Percentiles rank a stretch among this genome's conserved stretches.
Conservation (phyloP, 176 grass and related monocot genomes). For the Zoysia japonica region DNA sequence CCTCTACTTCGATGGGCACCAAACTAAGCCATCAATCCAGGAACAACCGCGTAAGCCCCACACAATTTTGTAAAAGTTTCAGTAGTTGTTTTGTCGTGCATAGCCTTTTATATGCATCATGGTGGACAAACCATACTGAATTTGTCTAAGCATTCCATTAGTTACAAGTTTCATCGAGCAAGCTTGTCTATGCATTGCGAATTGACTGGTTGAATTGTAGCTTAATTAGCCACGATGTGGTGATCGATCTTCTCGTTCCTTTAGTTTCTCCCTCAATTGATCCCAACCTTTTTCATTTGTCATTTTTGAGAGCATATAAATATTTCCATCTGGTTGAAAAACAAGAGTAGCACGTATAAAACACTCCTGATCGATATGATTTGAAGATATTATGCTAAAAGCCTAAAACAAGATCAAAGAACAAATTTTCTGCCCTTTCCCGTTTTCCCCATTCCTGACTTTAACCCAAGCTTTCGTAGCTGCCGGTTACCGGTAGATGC, state of each 20-base stretch:
- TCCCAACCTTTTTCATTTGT: background rate
- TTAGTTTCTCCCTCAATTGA: background rate
- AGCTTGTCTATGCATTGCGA: constrained; percentile 23
- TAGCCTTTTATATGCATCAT: background rate
- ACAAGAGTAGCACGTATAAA: constrained; percentile 42
- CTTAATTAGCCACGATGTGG: background rate
- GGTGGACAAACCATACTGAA: background rate
- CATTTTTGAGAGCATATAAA: too few species aligned
- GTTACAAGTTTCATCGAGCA: constrained; percentile 4
- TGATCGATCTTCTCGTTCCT: background rate
- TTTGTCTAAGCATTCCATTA: constrained; percentile 20
- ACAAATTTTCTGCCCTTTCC: background rate
- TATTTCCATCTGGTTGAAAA: background rate
- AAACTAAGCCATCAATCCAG: constrained; percentile 51
- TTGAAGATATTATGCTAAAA: constrained; percentile 31
- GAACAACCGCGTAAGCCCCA: constrained; percentile 44
- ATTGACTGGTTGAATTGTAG: background rate
- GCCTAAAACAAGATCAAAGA: background rate
- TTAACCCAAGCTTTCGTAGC: constrained; percentile 2
- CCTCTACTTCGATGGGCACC: constrained; percentile 59
- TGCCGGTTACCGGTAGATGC: background rate
- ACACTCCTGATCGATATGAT: constrained; percentile 4
- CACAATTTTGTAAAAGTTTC: constrained; percentile 13
- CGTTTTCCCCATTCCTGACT: background rate
- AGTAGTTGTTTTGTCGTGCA: background rate